Percentiles rank a stretch among this genome's conserved stretches.
These are phyloP conservation scores for Amorphotheca resinae DNA, from an alignment of 495 filamentous ascomycete genomes.

Conservation along the genomic window DNA sequence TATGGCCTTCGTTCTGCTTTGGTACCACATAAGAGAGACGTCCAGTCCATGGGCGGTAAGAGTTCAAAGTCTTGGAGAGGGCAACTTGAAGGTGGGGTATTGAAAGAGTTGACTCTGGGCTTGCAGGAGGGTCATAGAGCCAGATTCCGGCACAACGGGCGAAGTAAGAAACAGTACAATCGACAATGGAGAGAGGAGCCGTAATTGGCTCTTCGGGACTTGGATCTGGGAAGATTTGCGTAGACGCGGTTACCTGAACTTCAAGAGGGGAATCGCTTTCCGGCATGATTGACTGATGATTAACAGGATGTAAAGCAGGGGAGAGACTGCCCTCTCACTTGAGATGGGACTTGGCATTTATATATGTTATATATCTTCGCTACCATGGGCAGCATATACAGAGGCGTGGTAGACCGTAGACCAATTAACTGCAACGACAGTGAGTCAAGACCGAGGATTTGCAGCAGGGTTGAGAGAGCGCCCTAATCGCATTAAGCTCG, in stretches of 20 bases:
- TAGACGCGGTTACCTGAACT: slow-evolving; percentile 7
- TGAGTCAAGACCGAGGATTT: too few relatives aligned
- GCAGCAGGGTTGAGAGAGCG: too few relatives aligned
- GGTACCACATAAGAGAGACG: slow-evolving; percentile 20
- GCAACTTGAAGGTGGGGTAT: slow-evolving; percentile 23
- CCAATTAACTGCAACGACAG: too few relatives aligned
- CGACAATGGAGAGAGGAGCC: slow-evolving; percentile 26
- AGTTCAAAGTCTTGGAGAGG: slow-evolving; percentile 24
- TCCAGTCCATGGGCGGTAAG: slow-evolving; percentile 28
- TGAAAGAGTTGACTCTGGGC: slow-evolving; percentile 10
- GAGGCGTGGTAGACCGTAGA: too few relatives aligned
- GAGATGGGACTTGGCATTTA: too few relatives aligned
- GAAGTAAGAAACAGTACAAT: slow-evolving; percentile 24
- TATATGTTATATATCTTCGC: too few relatives aligned
- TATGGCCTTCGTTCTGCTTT: slow-evolving; percentile 17
- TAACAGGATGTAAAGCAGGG: not conserved
- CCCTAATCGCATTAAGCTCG: too few relatives aligned
- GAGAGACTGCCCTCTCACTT: not conserved
- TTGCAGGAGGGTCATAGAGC: slow-evolving; percentile 23
- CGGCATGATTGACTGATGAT: not conserved
- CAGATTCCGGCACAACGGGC: slow-evolving; percentile 27
- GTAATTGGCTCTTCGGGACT: not conserved
- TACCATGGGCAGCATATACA: too few relatives aligned
- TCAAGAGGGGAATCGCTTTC: slow-evolving; percentile 5
- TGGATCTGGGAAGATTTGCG: slow-evolving; percentile 7